These are phyloP conservation scores for Capsella bursapastoris DNA, from an alignment of 345 rosid species.

Conservation along the genomic window DNA sequence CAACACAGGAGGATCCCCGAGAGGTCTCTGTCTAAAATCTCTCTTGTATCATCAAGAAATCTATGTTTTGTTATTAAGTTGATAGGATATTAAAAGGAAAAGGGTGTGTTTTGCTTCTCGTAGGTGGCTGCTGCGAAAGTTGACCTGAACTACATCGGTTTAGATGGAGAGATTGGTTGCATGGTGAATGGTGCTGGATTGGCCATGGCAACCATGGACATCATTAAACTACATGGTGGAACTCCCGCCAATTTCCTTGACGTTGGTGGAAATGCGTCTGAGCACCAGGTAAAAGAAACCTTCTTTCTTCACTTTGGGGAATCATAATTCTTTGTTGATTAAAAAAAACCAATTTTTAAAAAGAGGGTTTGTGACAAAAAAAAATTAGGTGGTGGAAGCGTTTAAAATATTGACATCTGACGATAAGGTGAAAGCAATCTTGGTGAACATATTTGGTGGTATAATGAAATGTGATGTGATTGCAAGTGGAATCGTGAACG, in stretches of 20 bases:
- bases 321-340: constrained; percentile 2
- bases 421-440: constrained; percentile 95
- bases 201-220: constrained; percentile 99
- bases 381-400: constrained; percentile 88
- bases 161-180: constrained; percentile 99
- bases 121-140: constrained; percentile 96
- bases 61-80: background rate
- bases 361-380: background rate
- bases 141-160: constrained; percentile 95
- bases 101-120: constrained; percentile 27
- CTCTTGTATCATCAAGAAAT: background rate
- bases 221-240: constrained; percentile 96
- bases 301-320: background rate
- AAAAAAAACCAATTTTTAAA: background rate
- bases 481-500: constrained; percentile 98
- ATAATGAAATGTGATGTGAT: constrained; percentile 99
- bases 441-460: constrained; percentile 99
- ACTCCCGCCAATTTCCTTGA: constrained; percentile 99
- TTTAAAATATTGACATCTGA: constrained; percentile 97
- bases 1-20: constrained; percentile 96
- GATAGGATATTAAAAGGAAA: background rate
- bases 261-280: constrained; percentile 99
- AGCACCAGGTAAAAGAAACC: constrained; percentile 66
- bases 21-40: constrained; percentile 58
- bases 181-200: constrained; percentile 99